Base-by-base conservation (phyloP, 352 stramenopile species). In the Globisporangium camurandrum region DNA sequence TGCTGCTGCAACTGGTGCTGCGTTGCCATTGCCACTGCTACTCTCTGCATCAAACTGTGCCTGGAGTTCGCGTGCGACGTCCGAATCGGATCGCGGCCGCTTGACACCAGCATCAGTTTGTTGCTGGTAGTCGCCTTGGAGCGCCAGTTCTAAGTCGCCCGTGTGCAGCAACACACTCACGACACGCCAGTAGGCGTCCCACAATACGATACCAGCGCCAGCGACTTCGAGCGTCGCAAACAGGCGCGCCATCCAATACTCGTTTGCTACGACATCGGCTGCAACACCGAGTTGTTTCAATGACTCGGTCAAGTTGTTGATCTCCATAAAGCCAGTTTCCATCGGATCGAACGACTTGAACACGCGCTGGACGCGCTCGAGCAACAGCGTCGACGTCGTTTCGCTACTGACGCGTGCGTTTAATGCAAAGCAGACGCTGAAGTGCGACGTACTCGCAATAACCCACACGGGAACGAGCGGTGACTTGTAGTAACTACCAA, bases 161-260 rank as follows among this genome's bases (percentile, higher is more conserved):
- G 79, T 88, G 36, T 88, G 64, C n/a, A 93, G 43, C 23, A 93
- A 45, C 36, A 91, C 71, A 26, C 76, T 94, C 3, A 88, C 62
- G 16, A 77, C 67, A 44, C 88, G 93, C 90, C 90, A 97, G 54
- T 94, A 95, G 50, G 96, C 85, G 45, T 96, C 85, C 90, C 88
- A 97, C 10, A 97, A 59, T 49, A 97, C 77, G 49, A 97, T 96
- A 2, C 87, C 88, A 0, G 82, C 75, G 11, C 86, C 88, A 52
- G 52, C 64, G 16, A 90, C 71, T 59, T 92, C 75, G 2, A 92
- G 52, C 41, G 62, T 66, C 14, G 49, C 54, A 17, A 83, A 57
- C 26, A 88, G 47, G 27, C 76, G 68, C n/a, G 68, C 67, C 77
- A 92, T 85, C 47, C 50, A 68, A 39, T 78, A 86, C 27, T 88